Conservation (phyloP, 208 protist genomes). For the Wallacemonas sp. region DNA sequence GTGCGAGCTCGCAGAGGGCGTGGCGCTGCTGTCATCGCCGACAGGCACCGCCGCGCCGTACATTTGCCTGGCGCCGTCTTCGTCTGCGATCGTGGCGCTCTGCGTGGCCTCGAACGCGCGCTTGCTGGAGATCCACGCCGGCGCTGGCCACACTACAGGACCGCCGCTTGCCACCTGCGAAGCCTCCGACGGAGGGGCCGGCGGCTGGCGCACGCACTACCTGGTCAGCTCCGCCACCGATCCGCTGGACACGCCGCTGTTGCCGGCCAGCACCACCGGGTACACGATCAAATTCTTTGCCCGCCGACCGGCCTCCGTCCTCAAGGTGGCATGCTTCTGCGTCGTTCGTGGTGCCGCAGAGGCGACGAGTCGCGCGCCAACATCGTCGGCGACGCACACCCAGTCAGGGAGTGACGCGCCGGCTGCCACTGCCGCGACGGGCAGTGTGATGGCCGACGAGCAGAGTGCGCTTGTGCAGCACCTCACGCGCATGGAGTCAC, state of each 20-base stretch:
- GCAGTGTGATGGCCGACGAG: neutral
- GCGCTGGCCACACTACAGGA: neutral
- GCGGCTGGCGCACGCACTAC: constrained; percentile 7
- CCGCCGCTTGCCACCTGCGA: constrained; percentile 28
- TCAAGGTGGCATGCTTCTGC: constrained; percentile 24
- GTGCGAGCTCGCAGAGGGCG: neutral
- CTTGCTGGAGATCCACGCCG: constrained; percentile 20
- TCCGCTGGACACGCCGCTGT: constrained; percentile 6
- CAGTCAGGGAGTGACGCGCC: too few species aligned
- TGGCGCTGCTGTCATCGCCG: neutral
- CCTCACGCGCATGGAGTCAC: constrained; percentile 20
- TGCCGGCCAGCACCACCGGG: neutral
- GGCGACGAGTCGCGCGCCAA: too few species aligned
- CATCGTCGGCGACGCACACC: too few species aligned
- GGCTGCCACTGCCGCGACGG: too few species aligned
- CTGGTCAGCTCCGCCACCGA: neutral
- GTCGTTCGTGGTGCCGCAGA: constrained; percentile 12
- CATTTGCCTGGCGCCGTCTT: constrained; percentile 16
- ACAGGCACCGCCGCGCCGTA: constrained; percentile 22
- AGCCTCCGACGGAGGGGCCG: constrained; percentile 12
- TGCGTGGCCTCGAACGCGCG: constrained; percentile 32
- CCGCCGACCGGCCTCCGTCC: constrained; percentile 14
- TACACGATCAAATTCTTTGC: constrained; percentile 47
- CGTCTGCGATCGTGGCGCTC: constrained; percentile 19
- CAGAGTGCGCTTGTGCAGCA: constrained; percentile 12